Evolutionary conservation across 1,284 basidiomycete genomes (phyloP).

Genomic region (Ganoderma lucidum): DNA sequence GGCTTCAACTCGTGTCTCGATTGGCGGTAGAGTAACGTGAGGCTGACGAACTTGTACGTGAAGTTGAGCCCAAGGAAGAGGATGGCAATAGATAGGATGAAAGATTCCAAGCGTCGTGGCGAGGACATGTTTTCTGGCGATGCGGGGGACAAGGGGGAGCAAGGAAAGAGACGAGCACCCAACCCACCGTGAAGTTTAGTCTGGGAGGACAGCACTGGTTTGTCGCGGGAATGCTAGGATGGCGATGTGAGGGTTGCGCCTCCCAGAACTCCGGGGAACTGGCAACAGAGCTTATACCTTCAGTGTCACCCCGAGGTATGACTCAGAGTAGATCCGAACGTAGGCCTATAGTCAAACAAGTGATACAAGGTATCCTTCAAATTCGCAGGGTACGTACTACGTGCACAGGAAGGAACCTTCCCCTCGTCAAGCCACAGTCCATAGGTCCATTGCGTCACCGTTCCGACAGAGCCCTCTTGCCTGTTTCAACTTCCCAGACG

Average conservation of each 20-base stretch:
- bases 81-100: constrained; percentile 1
- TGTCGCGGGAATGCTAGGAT: not conserved
- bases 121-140: constrained; percentile 5
- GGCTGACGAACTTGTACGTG: constrained; percentile 24
- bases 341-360: not conserved
- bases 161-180: not conserved
- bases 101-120: constrained; percentile 12
- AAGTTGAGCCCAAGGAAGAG: constrained; percentile 21
- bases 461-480: not conserved
- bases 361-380: not conserved
- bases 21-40: constrained; percentile 12
- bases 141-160: not conserved
- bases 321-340: not conserved
- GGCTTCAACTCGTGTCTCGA: constrained; percentile 4
- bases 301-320: not conserved
- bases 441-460: not conserved
- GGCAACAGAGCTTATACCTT: constrained; percentile 1
- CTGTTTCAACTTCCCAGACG: not conserved
- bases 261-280: not conserved
- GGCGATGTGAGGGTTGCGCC: not conserved
- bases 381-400: not conserved
- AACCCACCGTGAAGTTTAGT: not conserved
- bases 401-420: not conserved
- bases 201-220: not conserved
- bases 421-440: not conserved